Evolutionary conservation across 1,284 basidiomycete species (phyloP).

Genomic region (Ceratobasidium theobromae): DNA sequence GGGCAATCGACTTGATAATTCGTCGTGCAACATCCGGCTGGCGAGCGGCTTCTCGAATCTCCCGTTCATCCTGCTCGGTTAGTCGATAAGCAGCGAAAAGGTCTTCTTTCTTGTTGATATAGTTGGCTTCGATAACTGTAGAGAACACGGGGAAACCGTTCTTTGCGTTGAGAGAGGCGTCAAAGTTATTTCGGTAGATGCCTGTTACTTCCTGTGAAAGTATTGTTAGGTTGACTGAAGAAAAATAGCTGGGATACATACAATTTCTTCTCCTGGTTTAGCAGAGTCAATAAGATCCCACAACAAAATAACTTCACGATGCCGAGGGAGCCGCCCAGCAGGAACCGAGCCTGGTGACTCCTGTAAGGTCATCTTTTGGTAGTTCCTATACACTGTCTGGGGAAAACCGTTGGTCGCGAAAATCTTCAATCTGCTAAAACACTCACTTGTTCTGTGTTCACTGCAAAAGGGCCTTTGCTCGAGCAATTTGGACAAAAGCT

Average conservation of each 20-base stretch:
- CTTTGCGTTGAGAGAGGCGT: slow-evolving; percentile 96
- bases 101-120: slow-evolving; percentile 94
- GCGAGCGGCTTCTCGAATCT: slow-evolving; percentile 81
- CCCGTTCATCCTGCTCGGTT: slow-evolving; percentile 94
- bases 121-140: slow-evolving; percentile 96
- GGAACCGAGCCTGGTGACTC: slow-evolving; percentile 99
- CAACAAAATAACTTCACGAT: slow-evolving; percentile 93
- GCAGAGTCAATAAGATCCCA: slow-evolving; percentile 99
- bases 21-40: slow-evolving; percentile 96
- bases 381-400: slow-evolving; percentile 97
- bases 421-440: not conserved
- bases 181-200: slow-evolving; percentile 98
- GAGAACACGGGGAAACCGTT: slow-evolving; percentile 99
- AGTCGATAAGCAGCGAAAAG: slow-evolving; percentile 93
- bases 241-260: slow-evolving; percentile 47
- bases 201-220: slow-evolving; percentile 84
- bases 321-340: slow-evolving; percentile 92
- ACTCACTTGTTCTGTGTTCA: slow-evolving; percentile 91
- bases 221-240: slow-evolving; percentile 34
- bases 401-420: not conserved
- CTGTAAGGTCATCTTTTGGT: slow-evolving; percentile 98
- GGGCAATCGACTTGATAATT: slow-evolving; percentile 97
- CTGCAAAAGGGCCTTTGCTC: slow-evolving; percentile 89
- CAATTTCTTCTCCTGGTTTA: slow-evolving; percentile 97
- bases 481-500: slow-evolving; percentile 94